Conservation (phyloP, 371 early-diverging fungal genomes). For the Mortierella polycephala region DNA sequence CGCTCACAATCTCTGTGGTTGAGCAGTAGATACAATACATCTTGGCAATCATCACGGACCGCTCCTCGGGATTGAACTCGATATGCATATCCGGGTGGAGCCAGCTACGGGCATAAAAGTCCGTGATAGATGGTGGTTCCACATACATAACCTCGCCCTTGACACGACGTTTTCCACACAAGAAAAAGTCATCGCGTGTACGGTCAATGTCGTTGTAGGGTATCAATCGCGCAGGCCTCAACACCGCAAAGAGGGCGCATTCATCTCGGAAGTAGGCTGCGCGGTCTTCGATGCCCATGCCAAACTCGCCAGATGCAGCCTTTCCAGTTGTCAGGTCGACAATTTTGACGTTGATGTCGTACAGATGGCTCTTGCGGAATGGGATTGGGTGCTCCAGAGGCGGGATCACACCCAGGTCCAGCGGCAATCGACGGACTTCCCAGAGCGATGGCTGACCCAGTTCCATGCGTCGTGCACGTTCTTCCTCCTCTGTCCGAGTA, state of each 20-base stretch:
- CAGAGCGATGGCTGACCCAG: slow-evolving; percentile 34
- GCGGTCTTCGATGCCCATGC: slow-evolving; percentile 47
- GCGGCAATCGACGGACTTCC: slow-evolving; percentile 46
- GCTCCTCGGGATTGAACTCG: slow-evolving; percentile 22
- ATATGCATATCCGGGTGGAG: slow-evolving; percentile 42
- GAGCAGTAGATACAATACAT: slow-evolving; percentile 43
- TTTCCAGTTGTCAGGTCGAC: slow-evolving; percentile 39
- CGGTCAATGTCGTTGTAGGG: slow-evolving; percentile 30
- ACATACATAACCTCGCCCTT: slow-evolving; percentile 32
- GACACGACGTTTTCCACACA: slow-evolving; percentile 27
- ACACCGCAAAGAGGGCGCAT: slow-evolving; percentile 36
- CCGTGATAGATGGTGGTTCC: slow-evolving; percentile 39
- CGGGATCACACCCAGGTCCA: slow-evolving; percentile 35
- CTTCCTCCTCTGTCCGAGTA: slow-evolving; percentile 27
- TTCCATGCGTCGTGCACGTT: slow-evolving; percentile 32
- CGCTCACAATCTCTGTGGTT: slow-evolving; percentile 25
- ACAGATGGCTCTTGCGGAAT: slow-evolving; percentile 35
- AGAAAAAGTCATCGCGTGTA: slow-evolving; percentile 34
- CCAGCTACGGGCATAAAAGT: slow-evolving; percentile 42
- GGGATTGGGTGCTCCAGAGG: slow-evolving; percentile 41
- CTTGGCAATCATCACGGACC: slow-evolving; percentile 24
- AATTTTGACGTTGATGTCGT: slow-evolving; percentile 34
- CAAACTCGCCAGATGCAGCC: slow-evolving; percentile 36
- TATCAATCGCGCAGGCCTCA: slow-evolving; percentile 28
- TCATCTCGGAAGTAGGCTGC: slow-evolving; percentile 37